Percentiles rank a stretch among this genome's conserved stretches.
Evolutionary conservation across 2,329 filamentous ascomycete genomes (phyloP).

Genomic region (Colletotrichum cordylinicola): DNA sequence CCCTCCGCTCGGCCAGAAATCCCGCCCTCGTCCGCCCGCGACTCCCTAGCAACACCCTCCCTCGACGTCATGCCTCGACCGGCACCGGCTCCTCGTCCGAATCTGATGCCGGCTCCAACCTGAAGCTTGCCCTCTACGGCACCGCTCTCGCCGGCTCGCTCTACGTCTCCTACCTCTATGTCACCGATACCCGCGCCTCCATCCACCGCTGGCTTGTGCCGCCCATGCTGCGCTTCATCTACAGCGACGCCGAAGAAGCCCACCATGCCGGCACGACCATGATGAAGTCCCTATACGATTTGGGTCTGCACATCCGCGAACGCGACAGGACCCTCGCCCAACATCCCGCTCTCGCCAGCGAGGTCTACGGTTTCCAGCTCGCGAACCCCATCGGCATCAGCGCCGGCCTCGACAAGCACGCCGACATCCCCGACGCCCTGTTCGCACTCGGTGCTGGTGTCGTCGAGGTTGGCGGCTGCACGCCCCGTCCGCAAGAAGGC

Average conservation of each 20-base stretch:
- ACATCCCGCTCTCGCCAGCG: constrained; percentile 36
- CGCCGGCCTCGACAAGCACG: constrained; percentile 95
- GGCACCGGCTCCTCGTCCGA: constrained; percentile 25
- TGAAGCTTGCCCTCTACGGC: constrained; percentile 45
- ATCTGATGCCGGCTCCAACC: constrained; percentile 32
- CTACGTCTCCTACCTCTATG: constrained; percentile 66
- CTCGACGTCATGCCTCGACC: constrained; percentile 36
- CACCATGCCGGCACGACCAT: constrained; percentile 78
- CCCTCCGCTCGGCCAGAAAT: constrained; percentile 26
- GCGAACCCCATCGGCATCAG: constrained; percentile 92
- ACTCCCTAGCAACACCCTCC: constrained; percentile 29
- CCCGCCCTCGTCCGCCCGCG: constrained; percentile 19
- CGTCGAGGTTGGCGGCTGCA: constrained; percentile 92
- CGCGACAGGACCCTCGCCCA: constrained; percentile 54
- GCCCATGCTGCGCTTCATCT: constrained; percentile 68
- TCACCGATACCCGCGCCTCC: constrained; percentile 77
- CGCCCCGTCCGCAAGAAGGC: constrained; percentile 83
- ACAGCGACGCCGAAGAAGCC: constrained; percentile 87
- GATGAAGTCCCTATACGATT: constrained; percentile 74
- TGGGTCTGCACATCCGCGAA: constrained; percentile 84
- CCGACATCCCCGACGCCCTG: constrained; percentile 83
- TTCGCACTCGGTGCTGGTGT: constrained; percentile 85
- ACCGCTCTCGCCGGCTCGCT: constrained; percentile 46
- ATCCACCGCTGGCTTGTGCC: constrained; percentile 73
- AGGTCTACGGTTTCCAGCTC: constrained; percentile 78